A percentile compares a stretch with the other conserved stretches of the same genome.
These are phyloP conservation scores for Emydomyces testavorans DNA, from an alignment of 2,329 filamentous ascomycete species.

Conservation along the genomic window DNA sequence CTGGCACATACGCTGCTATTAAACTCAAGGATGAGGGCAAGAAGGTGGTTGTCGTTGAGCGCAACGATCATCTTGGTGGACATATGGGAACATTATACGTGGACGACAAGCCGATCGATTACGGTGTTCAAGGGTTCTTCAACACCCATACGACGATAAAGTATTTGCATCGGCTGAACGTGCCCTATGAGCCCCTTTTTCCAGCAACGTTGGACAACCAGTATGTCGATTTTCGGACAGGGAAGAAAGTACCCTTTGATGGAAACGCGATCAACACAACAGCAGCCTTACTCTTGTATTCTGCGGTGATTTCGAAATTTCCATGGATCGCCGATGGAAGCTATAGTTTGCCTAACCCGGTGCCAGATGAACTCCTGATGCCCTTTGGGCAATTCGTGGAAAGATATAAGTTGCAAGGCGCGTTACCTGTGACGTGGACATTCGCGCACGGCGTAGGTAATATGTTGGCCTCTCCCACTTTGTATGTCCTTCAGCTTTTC, in stretches of 20 bases:
- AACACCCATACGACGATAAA: conserved; percentile 17
- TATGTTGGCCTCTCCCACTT: conserved; percentile 17
- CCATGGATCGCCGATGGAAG: conserved; percentile 2
- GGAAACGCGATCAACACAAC: neutral
- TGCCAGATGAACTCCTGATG: conserved; percentile 24
- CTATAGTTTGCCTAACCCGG: conserved; percentile 20
- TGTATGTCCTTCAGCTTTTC: conserved; percentile 22
- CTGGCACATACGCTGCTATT: conserved; percentile 24
- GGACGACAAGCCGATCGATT: conserved; percentile 22
- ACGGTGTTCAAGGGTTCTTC: conserved; percentile 22
- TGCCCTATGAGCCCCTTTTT: conserved; percentile 10
- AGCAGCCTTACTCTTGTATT: conserved; percentile 1
- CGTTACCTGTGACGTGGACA: conserved; percentile 15
- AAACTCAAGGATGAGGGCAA: conserved; percentile 21
- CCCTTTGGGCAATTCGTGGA: conserved; percentile 24
- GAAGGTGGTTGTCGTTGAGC: conserved; percentile 23
- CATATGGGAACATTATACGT: conserved; percentile 20
- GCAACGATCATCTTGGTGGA: conserved; percentile 21
- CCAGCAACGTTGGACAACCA: neutral
- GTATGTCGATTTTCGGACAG: conserved; percentile 8
- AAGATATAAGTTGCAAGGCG: conserved; percentile 19
- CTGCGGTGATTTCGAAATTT: conserved; percentile 5
- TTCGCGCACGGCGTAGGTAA: conserved; percentile 19
- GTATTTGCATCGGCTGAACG: conserved; percentile 21
- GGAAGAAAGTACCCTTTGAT: conserved; percentile 3